Conservation (phyloP, 352 stramenopile genomes). For the Pelagophyceae sp. region DNA sequence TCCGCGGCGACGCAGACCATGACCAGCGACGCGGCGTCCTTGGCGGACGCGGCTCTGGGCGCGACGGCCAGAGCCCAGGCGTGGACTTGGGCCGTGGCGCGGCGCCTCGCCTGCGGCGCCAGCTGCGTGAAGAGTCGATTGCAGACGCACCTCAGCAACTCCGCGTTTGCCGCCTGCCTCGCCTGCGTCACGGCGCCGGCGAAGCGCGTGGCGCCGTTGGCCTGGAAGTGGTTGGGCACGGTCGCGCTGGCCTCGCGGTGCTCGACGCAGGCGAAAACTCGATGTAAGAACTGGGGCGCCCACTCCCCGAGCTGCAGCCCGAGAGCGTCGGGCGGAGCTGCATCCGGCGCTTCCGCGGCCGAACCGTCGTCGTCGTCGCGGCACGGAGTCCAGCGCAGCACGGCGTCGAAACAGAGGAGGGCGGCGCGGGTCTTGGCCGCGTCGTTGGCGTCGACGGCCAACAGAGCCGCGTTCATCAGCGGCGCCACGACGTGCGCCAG, state of each 20-base stretch:
- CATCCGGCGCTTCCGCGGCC: background rate
- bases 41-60: background rate
- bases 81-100: background rate
- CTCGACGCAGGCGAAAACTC: constrained; percentile 4
- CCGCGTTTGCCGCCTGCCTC: background rate
- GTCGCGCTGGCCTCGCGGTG: background rate
- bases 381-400: background rate
- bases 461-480: background rate
- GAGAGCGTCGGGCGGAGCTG: background rate
- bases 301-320: background rate
- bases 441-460: constrained; percentile 8
- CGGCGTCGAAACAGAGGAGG: background rate
- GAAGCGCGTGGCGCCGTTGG: background rate
- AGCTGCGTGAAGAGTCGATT: background rate
- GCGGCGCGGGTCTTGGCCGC: constrained; percentile 1
- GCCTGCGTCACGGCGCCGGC: background rate
- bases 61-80: background rate
- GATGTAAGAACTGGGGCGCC: background rate
- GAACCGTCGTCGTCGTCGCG: background rate
- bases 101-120: background rate
- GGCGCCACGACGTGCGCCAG: background rate
- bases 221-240: background rate
- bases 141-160: background rate
- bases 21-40: constrained; percentile 5
- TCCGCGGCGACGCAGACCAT: background rate